Conservation (phyloP, 441 rosid genomes). For the Populus hybrid region DNA sequence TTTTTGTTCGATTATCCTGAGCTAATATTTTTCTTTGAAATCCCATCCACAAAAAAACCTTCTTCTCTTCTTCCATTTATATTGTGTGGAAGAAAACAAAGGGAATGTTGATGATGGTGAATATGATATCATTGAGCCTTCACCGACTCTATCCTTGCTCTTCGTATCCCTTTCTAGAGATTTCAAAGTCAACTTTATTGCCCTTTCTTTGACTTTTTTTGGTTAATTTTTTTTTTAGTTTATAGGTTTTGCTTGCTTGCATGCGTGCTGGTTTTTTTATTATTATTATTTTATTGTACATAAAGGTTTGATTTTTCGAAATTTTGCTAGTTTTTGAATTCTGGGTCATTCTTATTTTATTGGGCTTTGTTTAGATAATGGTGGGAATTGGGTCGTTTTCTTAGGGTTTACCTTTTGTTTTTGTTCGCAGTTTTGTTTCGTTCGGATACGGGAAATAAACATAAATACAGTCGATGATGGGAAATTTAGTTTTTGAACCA, state of each 20-base stretch:
- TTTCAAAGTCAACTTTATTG: slow-evolving; percentile 31
- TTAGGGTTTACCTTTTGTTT: slow-evolving; percentile 38
- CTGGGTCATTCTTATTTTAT: slow-evolving; percentile 17
- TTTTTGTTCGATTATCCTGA: not conserved
- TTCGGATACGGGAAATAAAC: slow-evolving; percentile 7
- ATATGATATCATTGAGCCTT: slow-evolving; percentile 10
- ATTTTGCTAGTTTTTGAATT: slow-evolving; percentile 6
- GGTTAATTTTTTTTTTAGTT: slow-evolving; percentile 1
- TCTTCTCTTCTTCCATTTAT: not conserved
- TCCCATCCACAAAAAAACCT: slow-evolving; percentile 15
- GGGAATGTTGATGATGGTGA: slow-evolving; percentile 8
- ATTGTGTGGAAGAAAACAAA: not conserved
- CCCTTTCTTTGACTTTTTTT: slow-evolving; percentile 7
- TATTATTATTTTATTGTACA: slow-evolving; percentile 15
- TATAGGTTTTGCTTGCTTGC: slow-evolving; percentile 14
- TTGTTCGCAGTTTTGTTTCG: slow-evolving; percentile 24
- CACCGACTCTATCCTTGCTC: slow-evolving; percentile 17
- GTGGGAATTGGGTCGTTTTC: slow-evolving; percentile 48
- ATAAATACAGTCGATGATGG: slow-evolving; percentile 24
- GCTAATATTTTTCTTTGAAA: not conserved
- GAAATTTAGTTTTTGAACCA: slow-evolving; percentile 19
- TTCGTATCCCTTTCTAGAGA: not conserved
- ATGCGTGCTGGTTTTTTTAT: not conserved
- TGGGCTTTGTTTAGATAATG: slow-evolving; percentile 25
- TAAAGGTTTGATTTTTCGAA: not conserved